These are phyloP conservation scores for Wallacemonas sp. DNA, from an alignment of 208 protist species.

Conservation along the genomic window DNA sequence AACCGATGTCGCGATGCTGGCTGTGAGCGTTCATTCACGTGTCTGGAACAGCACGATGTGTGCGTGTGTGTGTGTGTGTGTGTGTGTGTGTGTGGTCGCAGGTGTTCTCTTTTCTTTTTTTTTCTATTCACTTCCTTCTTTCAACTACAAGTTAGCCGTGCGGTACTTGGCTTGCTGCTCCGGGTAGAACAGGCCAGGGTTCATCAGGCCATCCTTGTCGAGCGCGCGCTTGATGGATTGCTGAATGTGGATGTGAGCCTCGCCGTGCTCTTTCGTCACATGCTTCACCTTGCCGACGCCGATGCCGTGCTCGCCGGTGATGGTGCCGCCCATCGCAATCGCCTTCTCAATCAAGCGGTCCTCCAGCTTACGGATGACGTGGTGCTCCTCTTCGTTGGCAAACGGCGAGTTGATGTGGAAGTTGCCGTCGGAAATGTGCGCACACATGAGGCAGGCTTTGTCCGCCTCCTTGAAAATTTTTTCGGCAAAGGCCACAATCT, in stretches of 20 bases:
- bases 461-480: slow-evolving; percentile 44
- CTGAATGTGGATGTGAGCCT: slow-evolving; percentile 79
- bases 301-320: slow-evolving; percentile 90
- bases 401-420: slow-evolving; percentile 87
- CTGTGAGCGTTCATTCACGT: too few relatives aligned
- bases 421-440: slow-evolving; percentile 92
- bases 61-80: too few relatives aligned
- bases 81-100: too few relatives aligned
- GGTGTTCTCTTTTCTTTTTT: too few relatives aligned
- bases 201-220: slow-evolving; percentile 89
- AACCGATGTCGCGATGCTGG: too few relatives aligned
- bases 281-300: slow-evolving; percentile 70
- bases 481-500: slow-evolving; percentile 75
- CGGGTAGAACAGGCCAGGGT: slow-evolving; percentile 82
- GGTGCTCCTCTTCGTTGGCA: slow-evolving; percentile 38
- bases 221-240: slow-evolving; percentile 79
- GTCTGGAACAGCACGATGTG: too few relatives aligned
- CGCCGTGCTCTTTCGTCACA: slow-evolving; percentile 66
- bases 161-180: slow-evolving; percentile 47
- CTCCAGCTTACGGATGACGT: slow-evolving; percentile 52
- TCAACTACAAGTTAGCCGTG: slow-evolving; percentile 33
- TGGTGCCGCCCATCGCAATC: slow-evolving; percentile 68
- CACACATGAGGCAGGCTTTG: slow-evolving; percentile 48
- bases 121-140: too few relatives aligned
- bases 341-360: slow-evolving; percentile 68